These are phyloP conservation scores for Moesziomyces antarcticus DNA, from an alignment of 1,284 basidiomycete genomes.

Conservation along the genomic window DNA sequence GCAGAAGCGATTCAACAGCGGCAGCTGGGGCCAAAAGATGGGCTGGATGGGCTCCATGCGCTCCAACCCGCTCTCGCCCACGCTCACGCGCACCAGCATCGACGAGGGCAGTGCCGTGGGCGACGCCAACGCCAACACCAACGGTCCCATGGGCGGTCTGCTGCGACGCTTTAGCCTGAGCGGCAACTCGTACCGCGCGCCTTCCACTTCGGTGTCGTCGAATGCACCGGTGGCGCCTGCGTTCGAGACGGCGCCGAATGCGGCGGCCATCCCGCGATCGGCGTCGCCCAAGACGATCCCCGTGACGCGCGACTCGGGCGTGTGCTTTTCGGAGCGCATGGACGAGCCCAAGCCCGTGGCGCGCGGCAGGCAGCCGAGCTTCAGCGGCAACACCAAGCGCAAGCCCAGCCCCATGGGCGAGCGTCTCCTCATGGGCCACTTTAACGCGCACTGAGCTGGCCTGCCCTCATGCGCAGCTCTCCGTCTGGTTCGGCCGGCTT, in stretches of 20 bases:
- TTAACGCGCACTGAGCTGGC: slow-evolving; percentile 51
- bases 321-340: slow-evolving; percentile 15
- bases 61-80: slow-evolving; percentile 39
- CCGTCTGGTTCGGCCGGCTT: no score
- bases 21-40: slow-evolving; percentile 49
- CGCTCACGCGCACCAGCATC: slow-evolving; percentile 28
- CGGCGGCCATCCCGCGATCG: slow-evolving; percentile 32
- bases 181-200: slow-evolving; percentile 38
- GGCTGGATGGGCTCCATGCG: slow-evolving; percentile 49
- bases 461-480: no score
- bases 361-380: slow-evolving; percentile 47
- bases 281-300: slow-evolving; percentile 36
- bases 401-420: slow-evolving; percentile 64
- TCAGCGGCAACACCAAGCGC: slow-evolving; percentile 45
- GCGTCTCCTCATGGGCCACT: slow-evolving; percentile 62
- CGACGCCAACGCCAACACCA: slow-evolving; percentile 19
- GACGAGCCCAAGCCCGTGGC: slow-evolving; percentile 13
- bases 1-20: slow-evolving; percentile 54
- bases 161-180: slow-evolving; percentile 54
- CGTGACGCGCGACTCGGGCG: slow-evolving; percentile 30
- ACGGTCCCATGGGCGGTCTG: slow-evolving; percentile 40
- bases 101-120: slow-evolving; percentile 27
- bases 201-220: slow-evolving; percentile 2
- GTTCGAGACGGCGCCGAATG: slow-evolving; percentile 16
- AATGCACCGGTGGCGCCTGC: slow-evolving; percentile 17